A percentile compares a stretch with the other conserved stretches of the same genome.
Conservation (phyloP, 2,329 filamentous ascomycete species). For the Aspergillus ochraceoroseus region DNA sequence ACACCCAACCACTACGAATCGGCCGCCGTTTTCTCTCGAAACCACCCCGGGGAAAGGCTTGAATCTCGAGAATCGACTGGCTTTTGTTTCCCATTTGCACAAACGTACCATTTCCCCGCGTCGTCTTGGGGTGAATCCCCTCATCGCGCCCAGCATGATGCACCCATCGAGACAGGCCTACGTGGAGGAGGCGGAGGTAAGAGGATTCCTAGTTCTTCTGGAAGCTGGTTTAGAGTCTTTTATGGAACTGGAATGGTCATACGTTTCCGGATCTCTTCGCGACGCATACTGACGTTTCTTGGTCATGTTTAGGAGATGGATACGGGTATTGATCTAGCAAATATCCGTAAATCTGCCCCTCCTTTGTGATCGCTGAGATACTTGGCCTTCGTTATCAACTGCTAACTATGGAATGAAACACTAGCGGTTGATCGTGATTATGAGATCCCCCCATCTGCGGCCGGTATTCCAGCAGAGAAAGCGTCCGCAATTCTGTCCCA, state of each 20-base stretch:
- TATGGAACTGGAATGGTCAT: neutral
- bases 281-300: conserved; percentile 21
- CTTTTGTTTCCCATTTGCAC: too few species aligned
- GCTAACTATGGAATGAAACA: neutral
- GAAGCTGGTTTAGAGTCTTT: neutral
- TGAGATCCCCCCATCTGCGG: conserved; percentile 61
- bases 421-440: conserved; percentile 75
- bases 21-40: too few species aligned
- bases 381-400: neutral
- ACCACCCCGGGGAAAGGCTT: too few species aligned
- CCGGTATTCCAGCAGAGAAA: conserved; percentile 70
- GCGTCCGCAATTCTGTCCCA: conserved; percentile 80
- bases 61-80: too few species aligned
- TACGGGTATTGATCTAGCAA: conserved; percentile 58
- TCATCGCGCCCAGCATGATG: conserved; percentile 48
- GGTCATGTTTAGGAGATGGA: conserved; percentile 45
- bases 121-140: neutral
- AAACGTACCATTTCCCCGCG: conserved; percentile 1
- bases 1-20: neutral
- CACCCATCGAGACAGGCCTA: conserved; percentile 90
- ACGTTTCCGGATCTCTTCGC: conserved; percentile 9
- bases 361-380: neutral
- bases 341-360: conserved; percentile 58
- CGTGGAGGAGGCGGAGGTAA: conserved; percentile 78
- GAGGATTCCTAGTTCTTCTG: conserved; percentile 24